These are phyloP conservation scores for Dryadomyces sulphureus DNA, from an alignment of 2,329 filamentous ascomycete species.

Conservation along the genomic window DNA sequence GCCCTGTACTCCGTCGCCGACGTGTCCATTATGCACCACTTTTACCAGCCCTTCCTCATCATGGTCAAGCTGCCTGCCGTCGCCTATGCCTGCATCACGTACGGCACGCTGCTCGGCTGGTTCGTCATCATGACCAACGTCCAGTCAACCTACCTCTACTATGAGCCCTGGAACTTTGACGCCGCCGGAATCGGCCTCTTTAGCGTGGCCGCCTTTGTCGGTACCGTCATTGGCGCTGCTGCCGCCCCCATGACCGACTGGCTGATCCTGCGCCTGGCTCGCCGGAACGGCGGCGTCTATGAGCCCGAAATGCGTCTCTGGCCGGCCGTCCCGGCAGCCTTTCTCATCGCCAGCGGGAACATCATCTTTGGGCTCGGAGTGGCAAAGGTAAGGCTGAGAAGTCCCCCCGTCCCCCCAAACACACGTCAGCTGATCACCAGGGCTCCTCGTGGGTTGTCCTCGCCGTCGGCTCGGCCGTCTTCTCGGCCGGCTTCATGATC, in stretches of 20 bases:
- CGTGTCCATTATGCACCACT: not conserved
- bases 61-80: constrained; percentile 2
- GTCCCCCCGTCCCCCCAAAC: too few relatives aligned
- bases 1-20: not conserved
- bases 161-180: constrained; percentile 1
- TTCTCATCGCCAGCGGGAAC: not conserved
- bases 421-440: not conserved
- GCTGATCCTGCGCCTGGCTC: constrained; percentile 26
- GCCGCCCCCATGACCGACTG: not conserved
- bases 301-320: constrained; percentile 7
- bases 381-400: not conserved
- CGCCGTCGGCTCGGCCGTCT: not conserved
- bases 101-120: constrained; percentile 2
- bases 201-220: not conserved
- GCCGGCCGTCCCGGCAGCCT: not conserved
- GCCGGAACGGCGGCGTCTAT: constrained; percentile 25
- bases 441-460: not conserved
- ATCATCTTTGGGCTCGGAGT: not conserved
- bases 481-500: not conserved
- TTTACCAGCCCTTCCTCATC: constrained; percentile 5
- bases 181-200: not conserved
- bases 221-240: not conserved
- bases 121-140: constrained; percentile 1
- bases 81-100: not conserved
- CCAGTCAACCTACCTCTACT: constrained; percentile 3